phyloP scores from a whole-genome alignment of 345 rosid genomes.

The Aquilaria sinensis region DNA sequence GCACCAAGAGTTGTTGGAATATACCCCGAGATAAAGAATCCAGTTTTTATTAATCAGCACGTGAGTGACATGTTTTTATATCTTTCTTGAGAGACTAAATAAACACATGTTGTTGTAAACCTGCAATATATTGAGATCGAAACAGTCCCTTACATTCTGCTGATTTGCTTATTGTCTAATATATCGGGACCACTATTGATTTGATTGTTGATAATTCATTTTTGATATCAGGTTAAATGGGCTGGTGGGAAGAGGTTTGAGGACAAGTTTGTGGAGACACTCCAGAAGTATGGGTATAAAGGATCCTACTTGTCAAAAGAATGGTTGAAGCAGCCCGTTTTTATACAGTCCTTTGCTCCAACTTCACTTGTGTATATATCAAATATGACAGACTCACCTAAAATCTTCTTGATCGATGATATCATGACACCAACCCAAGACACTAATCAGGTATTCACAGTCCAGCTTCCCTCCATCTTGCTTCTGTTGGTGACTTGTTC shows the following conservation, averaged over 20 bases:
- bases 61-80: conserved; percentile 30
- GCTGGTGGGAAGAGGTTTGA: conserved; percentile 59
- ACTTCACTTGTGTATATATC: conserved; percentile 69
- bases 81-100: not conserved
- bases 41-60: conserved; percentile 74
- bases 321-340: conserved; percentile 77
- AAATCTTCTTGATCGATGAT: conserved; percentile 78
- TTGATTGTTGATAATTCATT: conserved; percentile 11
- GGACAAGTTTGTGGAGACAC: conserved; percentile 63
- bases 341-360: conserved; percentile 95
- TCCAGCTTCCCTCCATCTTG: not conserved
- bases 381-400: conserved; percentile 67
- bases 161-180: not conserved
- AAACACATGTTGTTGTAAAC: too few species aligned
- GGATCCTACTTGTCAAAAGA: conserved; percentile 79
- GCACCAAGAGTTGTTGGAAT: conserved; percentile 89
- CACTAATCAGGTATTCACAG: conserved; percentile 68
- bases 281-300: conserved; percentile 72
- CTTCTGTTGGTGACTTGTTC: too few species aligned
- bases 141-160: not conserved
- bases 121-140: too few species aligned
- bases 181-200: not conserved
- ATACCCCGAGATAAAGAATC: conserved; percentile 96
- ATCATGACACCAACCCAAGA: conserved; percentile 63
- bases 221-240: conserved; percentile 72